A percentile compares a stretch with the other conserved stretches of the same genome.
These are phyloP conservation scores for Arthrocladium fulminans DNA, from an alignment of 2,329 filamentous ascomycete genomes.

Conservation along the genomic window DNA sequence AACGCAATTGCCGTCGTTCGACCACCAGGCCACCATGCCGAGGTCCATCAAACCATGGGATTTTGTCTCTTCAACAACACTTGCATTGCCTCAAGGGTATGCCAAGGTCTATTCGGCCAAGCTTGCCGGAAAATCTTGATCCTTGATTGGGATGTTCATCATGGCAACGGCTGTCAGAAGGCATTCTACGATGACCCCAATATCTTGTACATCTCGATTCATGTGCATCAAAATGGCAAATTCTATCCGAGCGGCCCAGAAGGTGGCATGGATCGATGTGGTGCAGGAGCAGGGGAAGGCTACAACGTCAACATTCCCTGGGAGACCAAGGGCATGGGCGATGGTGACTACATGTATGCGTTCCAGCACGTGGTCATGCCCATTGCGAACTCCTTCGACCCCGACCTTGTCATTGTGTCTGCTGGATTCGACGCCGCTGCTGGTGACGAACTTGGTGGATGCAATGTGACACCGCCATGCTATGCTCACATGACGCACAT, in stretches of 20 bases:
- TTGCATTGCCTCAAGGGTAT: conserved; percentile 80
- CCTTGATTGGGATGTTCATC: conserved; percentile 70
- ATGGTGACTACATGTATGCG: conserved; percentile 92
- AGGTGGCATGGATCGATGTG: conserved; percentile 52
- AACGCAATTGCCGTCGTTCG: conserved; percentile 94
- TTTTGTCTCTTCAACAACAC: conserved; percentile 99
- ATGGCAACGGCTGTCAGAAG: conserved; percentile 87
- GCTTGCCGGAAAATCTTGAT: conserved; percentile 82
- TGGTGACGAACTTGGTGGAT: conserved; percentile 85
- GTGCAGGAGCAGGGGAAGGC: conserved; percentile 48
- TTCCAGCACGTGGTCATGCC: conserved; percentile 97
- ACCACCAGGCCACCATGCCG: conserved; percentile 90
- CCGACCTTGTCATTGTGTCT: conserved; percentile 89
- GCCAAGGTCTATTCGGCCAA: conserved; percentile 71
- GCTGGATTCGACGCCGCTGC: conserved; percentile 93
- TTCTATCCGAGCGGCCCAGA: conserved; percentile 69
- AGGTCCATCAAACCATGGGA: conserved; percentile 74
- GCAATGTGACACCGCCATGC: conserved; percentile 80
- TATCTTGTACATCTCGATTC: conserved; percentile 88
- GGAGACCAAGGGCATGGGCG: conserved; percentile 70
- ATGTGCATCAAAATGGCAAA: conserved; percentile 71
- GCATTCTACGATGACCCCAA: conserved; percentile 94
- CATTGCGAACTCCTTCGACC: conserved; percentile 84
- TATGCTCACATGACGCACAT: conserved; percentile 99
- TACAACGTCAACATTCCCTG: conserved; percentile 62